A percentile compares a stretch with the other conserved stretches of the same genome.
Conservation (phyloP, 1,284 basidiomycete genomes). For the Cutaneotrichosporon sp. region DNA sequence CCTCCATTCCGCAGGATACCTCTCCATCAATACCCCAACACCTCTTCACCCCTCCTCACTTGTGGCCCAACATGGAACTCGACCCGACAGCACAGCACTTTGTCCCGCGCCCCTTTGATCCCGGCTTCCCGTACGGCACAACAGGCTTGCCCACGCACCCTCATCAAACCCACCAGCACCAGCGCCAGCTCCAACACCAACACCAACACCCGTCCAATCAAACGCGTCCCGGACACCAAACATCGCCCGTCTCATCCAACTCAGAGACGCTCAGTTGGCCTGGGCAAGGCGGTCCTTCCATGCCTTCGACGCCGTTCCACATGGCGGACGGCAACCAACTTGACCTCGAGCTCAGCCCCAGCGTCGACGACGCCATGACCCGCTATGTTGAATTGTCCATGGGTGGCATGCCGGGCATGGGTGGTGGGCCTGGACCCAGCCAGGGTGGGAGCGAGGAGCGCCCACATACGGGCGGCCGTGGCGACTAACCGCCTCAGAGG, state of each 20-base stretch:
- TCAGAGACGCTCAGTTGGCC: not conserved
- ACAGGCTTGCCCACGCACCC: not conserved
- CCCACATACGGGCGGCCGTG: not conserved
- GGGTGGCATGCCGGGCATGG: conserved; percentile 6
- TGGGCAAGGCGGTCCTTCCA: not conserved
- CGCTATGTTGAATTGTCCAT: conserved; percentile 16
- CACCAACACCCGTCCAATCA: not conserved
- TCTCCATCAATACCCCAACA: not conserved
- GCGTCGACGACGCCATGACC: conserved; percentile 9
- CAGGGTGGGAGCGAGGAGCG: not conserved
- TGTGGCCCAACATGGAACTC: conserved; percentile 2
- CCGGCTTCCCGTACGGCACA: not conserved
- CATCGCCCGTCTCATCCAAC: not conserved
- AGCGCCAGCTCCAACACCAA: not conserved
- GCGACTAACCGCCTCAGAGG: not conserved
- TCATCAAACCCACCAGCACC: conserved; percentile 1
- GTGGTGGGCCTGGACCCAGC: not conserved
- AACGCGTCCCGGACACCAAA: not conserved
- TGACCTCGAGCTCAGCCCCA: not conserved
- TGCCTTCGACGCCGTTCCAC: not conserved
- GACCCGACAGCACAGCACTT: not conserved
- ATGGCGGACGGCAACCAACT: not conserved
- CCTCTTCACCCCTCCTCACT: not conserved
- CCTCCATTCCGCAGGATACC: not conserved
- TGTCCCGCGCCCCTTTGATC: not conserved